Evolutionary conservation across 106 monocot species (phyloP).

Genomic region (Dactylorhiza incarnata): DNA sequence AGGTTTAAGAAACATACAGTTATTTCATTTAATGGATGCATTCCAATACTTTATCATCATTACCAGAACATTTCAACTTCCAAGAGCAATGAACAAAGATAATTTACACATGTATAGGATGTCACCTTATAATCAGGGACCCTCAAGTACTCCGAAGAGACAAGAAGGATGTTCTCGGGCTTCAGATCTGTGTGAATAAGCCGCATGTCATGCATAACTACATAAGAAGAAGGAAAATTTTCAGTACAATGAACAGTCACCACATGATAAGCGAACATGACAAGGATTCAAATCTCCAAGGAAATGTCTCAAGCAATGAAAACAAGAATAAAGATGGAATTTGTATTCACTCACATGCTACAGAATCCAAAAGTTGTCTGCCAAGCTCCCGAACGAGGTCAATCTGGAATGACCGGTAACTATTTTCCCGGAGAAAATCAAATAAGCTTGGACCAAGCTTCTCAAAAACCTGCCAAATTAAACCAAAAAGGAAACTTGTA

Average conservation of each 20-base stretch:
- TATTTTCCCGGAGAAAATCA: conserved; percentile 90
- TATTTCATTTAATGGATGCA: neutral
- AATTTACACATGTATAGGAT: neutral
- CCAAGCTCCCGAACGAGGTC: conserved; percentile 93
- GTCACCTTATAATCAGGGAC: conserved; percentile 79
- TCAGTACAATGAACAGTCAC: neutral
- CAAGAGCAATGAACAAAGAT: neutral
- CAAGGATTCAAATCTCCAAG: neutral
- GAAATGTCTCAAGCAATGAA: conserved; percentile 1
- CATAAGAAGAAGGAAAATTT: conserved; percentile 11
- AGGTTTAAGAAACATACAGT: neutral
- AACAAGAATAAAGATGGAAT: conserved; percentile 4
- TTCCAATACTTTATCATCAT: neutral
- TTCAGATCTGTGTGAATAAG: conserved; percentile 97
- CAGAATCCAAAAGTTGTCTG: conserved; percentile 95
- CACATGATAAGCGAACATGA: conserved; percentile 1
- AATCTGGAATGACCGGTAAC: conserved; percentile 91
- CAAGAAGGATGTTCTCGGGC: conserved; percentile 94
- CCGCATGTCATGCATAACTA: conserved; percentile 94
- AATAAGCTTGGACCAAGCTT: conserved; percentile 98
- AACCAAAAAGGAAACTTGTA: conserved; percentile 17
- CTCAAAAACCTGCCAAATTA: conserved; percentile 85
- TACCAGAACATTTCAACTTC: neutral
- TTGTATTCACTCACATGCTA: conserved; percentile 66
- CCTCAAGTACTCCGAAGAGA: conserved; percentile 74